phyloP scores from a whole-genome alignment of 306 rosid genomes.

The Pyrus communis region DNA sequence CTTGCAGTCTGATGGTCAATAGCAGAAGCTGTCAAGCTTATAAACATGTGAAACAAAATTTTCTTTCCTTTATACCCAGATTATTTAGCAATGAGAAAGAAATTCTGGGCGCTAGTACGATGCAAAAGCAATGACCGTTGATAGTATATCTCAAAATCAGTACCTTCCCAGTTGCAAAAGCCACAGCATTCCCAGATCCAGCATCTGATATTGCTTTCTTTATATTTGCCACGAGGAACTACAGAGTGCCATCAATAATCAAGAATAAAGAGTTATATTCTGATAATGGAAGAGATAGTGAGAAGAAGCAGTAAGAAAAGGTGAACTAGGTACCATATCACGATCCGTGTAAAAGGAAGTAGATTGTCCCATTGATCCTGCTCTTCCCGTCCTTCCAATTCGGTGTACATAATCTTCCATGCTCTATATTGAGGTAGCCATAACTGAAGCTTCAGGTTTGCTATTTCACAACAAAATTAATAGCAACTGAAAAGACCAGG shows the following conservation, averaged over 20 bases:
- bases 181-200: slow-evolving; percentile 57
- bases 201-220: slow-evolving; percentile 78
- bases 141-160: not conserved
- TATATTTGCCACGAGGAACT: slow-evolving; percentile 78
- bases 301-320: not conserved
- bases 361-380: slow-evolving; percentile 75
- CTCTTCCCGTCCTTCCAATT: slow-evolving; percentile 90
- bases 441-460: slow-evolving; percentile 65
- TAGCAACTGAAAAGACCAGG: slow-evolving; percentile 38
- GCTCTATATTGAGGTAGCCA: slow-evolving; percentile 84
- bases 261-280: slow-evolving; percentile 9
- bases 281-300: not conserved
- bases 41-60: not conserved
- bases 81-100: not conserved
- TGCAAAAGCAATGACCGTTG: not conserved
- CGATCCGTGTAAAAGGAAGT: slow-evolving; percentile 76
- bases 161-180: slow-evolving; percentile 85
- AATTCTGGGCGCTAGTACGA: not conserved
- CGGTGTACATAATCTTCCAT: slow-evolving; percentile 95
- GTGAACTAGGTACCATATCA: slow-evolving; percentile 47
- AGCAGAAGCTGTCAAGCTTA: slow-evolving; percentile 6
- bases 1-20: slow-evolving; percentile 58
- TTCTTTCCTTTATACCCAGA: not conserved
- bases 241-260: slow-evolving; percentile 13
- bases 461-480: slow-evolving; percentile 49